Base-by-base conservation (phyloP, 306 rosid species). In the Vigna angularis region DNA sequence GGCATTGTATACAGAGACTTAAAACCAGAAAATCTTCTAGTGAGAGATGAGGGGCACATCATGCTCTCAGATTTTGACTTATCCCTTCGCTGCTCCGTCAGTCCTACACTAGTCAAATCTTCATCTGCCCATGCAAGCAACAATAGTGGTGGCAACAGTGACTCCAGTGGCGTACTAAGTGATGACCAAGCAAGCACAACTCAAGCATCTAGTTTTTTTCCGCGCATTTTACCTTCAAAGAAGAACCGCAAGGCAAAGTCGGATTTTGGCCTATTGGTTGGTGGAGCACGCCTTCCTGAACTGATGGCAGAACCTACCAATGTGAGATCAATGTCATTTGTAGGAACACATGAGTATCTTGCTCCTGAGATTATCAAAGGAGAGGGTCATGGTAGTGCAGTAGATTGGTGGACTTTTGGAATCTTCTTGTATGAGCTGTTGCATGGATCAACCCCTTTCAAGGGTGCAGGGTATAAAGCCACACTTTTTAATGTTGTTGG, bases 321-420 rank as follows among this genome's bases (percentile, higher is more conserved):
- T 57, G 98, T 93, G 48, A 83, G 93, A 1, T 93, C 98, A n/a
- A 93, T 93, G 98, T 93, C 98, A 70, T 93, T 91, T 77, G 98
- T 93, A 28, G 98, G 98, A 2, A 93, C 97, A 32, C 98, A 93
- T 28, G 98, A 93, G 74, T 93, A 93, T 34, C 91, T 93, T 36
- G 97, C 98, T 34, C 98, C 98, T 3, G 97, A 93, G 87, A 93
- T 93, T n/a, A 81, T 93, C 78, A 91, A 89, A 2, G 98, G 98
- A 61, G 97, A 93, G 70, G 98, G 98, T 4, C 98, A 93, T 66
- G 98, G 98, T 3, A 93, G 98, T 75, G 98, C 98, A 22, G 98
- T 93, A 70, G 97, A 93, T 50, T 93, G 98, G 97, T 93, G 98
- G 98, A 93, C 98, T 3, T 91, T 87, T 17, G 98, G 98, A n/a